phyloP scores from a whole-genome alignment of 352 stramenopile genomes.

The Globisporangium lucens region DNA sequence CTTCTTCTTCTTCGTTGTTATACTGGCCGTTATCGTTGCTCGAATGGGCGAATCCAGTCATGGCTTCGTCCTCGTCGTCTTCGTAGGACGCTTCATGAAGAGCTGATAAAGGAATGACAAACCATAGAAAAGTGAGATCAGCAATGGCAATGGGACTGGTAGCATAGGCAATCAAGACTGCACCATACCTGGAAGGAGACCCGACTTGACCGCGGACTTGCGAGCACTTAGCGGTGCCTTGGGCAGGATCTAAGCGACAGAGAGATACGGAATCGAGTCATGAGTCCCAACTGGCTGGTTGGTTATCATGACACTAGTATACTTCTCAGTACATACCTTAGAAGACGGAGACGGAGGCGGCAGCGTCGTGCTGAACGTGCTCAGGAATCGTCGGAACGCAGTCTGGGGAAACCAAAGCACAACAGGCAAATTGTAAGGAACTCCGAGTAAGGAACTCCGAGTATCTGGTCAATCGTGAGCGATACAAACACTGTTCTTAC shows the following conservation, averaged over 20 bases:
- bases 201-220: conserved; percentile 4
- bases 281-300: not conserved
- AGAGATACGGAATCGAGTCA: not conserved
- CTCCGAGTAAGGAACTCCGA: not conserved
- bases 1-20: not conserved
- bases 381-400: conserved; percentile 59
- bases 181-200: conserved; percentile 4
- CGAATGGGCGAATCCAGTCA: not conserved
- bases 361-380: conserved; percentile 60
- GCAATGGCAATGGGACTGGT: not conserved
- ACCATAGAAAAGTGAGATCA: not conserved
- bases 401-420: conserved; percentile 21
- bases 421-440: not conserved
- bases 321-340: conserved; percentile 31
- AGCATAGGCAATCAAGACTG: not conserved
- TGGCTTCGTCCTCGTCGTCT: not conserved
- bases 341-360: conserved; percentile 68
- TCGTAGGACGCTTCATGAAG: not conserved
- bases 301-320: no score
- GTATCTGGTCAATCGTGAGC: not conserved
- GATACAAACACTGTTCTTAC: conserved; percentile 24
- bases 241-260: not conserved
- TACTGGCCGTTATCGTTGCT: not conserved
- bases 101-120: not conserved
- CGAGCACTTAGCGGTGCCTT: not conserved